Percentiles rank a stretch among this genome's conserved stretches.
Evolutionary conservation across 2,329 filamentous ascomycete species (phyloP).

Genomic region (Botryosphaeria dothidea): DNA sequence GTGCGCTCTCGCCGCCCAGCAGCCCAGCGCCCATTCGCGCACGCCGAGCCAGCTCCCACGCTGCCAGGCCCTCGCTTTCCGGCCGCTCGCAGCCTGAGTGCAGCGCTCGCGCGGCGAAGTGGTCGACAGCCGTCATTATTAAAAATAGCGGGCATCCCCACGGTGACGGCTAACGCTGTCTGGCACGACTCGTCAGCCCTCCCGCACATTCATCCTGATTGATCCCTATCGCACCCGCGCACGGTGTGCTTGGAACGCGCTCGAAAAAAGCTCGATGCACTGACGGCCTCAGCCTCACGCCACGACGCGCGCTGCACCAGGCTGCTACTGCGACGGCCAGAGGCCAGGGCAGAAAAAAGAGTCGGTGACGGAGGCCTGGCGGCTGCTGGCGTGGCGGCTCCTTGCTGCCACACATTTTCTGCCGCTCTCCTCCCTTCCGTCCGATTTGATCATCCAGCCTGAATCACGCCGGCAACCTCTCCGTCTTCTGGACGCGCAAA

Average conservation of each 20-base stretch:
- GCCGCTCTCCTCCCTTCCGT: neutral
- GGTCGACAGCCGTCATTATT: neutral
- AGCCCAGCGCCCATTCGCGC: neutral
- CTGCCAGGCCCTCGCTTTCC: neutral
- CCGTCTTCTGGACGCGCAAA: neutral
- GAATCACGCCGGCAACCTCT: conserved; percentile 8
- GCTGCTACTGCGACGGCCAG: neutral
- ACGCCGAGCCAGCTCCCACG: neutral
- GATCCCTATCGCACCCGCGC: neutral
- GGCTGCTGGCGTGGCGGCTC: conserved; percentile 9
- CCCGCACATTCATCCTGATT: too few relatives aligned
- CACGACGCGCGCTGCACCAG: conserved; percentile 13
- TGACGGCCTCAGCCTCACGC: conserved; percentile 15
- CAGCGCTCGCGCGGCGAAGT: neutral
- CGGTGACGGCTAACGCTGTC: neutral
- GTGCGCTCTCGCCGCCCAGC: neutral
- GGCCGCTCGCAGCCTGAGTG: neutral
- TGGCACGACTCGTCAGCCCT: neutral
- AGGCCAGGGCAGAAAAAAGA: neutral
- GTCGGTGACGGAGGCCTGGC: conserved; percentile 10
- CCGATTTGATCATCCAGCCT: conserved; percentile 9
- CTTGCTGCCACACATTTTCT: too few relatives aligned
- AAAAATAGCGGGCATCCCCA: neutral
- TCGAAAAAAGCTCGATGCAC: conserved; percentile 10
- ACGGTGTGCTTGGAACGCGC: neutral